phyloP scores from a whole-genome alignment of 352 stramenopile genomes.

The Phytophthora citricola region DNA sequence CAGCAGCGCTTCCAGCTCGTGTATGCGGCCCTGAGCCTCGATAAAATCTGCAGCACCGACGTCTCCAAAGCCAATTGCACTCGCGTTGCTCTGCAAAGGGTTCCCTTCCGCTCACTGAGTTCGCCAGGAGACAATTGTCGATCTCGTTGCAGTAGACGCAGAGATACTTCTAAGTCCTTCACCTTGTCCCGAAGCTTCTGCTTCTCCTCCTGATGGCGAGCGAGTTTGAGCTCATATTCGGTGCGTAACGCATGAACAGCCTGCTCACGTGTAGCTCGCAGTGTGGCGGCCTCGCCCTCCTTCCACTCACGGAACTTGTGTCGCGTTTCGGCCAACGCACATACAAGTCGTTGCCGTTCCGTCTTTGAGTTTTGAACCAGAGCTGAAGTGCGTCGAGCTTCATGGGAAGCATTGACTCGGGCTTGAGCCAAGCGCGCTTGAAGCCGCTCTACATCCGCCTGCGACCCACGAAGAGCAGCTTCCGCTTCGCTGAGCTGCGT shows the following conservation, averaged over 20 bases:
- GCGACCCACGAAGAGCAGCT: slow-evolving; percentile 20
- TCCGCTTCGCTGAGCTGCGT: slow-evolving; percentile 26
- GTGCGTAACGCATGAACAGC: slow-evolving; percentile 60
- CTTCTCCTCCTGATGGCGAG: slow-evolving; percentile 73
- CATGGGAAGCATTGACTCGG: slow-evolving; percentile 19
- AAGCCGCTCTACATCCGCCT: slow-evolving; percentile 37
- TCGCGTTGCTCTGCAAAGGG: slow-evolving; percentile 41
- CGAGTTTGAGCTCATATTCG: slow-evolving; percentile 75
- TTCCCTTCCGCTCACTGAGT: slow-evolving; percentile 69
- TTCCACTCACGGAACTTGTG: slow-evolving; percentile 77
- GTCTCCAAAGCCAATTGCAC: slow-evolving; percentile 31
- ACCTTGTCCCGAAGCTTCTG: slow-evolving; percentile 76
- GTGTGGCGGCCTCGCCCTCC: slow-evolving; percentile 50
- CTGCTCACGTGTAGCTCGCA: slow-evolving; percentile 62
- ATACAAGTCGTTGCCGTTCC: slow-evolving; percentile 64
- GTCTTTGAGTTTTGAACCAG: slow-evolving; percentile 31
- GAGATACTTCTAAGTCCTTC: slow-evolving; percentile 73
- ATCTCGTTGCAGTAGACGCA: slow-evolving; percentile 69
- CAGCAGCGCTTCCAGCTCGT: slow-evolving; percentile 63
- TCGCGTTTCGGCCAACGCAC: slow-evolving; percentile 58
- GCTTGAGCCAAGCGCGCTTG: slow-evolving; percentile 30
- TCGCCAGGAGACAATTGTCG: slow-evolving; percentile 63
- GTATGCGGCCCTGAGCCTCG: slow-evolving; percentile 59
- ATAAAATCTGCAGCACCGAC: slow-evolving; percentile 67
- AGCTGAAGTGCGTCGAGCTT: slow-evolving; percentile 39